Evolutionary conservation across 176 grass and related monocot genomes (phyloP).

Genomic region (Oryza rufipogon): DNA sequence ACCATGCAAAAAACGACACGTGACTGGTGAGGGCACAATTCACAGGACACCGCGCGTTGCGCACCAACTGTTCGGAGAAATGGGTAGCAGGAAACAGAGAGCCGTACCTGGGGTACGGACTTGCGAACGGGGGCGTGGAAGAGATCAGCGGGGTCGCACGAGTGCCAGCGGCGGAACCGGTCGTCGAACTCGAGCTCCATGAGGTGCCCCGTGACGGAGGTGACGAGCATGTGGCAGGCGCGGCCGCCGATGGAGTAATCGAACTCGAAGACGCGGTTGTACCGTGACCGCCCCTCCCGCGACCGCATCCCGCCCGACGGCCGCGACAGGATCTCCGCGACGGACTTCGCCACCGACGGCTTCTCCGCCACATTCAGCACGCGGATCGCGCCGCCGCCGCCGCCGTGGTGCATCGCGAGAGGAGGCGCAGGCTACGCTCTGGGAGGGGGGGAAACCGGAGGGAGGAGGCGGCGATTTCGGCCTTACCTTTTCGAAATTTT

Average conservation of each 20-base stretch:
- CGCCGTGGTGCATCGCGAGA: conserved; percentile 42
- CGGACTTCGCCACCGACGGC: conserved; percentile 88
- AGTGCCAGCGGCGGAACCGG: conserved; percentile 83
- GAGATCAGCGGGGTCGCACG: conserved; percentile 83
- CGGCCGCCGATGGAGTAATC: conserved; percentile 61
- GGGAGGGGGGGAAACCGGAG: neutral
- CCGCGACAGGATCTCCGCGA: conserved; percentile 86
- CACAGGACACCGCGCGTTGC: neutral
- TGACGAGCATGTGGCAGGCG: conserved; percentile 77
- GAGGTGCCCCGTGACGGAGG: conserved; percentile 96
- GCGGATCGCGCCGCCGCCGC: conserved; percentile 51
- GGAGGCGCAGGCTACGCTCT: neutral
- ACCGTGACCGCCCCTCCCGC: conserved; percentile 69
- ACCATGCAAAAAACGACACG: neutral
- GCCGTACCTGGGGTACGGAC: conserved; percentile 69
- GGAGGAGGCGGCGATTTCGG: neutral
- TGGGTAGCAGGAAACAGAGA: neutral
- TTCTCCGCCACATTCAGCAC: conserved; percentile 98
- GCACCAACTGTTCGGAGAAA: conserved; percentile 33
- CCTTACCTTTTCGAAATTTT: conserved; percentile 39
- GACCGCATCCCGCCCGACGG: conserved; percentile 59
- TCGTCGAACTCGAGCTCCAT: conserved; percentile 98
- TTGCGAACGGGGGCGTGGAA: conserved; percentile 87
- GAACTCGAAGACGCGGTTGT: conserved; percentile 96
- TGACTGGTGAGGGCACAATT: neutral